Conservation (phyloP, 345 rosid species). For the Eutrema yunnanense region DNA sequence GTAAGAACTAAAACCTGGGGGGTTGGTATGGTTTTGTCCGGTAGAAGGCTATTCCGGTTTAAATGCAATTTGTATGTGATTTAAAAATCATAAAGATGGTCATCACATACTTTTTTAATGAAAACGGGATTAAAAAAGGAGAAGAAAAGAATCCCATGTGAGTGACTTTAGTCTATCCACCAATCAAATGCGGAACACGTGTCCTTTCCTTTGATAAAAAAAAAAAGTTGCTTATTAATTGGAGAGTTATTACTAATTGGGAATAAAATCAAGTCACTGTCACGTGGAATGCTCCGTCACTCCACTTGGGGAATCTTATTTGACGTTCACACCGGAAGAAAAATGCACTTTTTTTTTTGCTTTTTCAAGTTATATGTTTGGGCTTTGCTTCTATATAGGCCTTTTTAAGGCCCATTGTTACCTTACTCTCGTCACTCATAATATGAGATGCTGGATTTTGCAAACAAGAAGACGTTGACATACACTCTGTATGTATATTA, state of each 20-base stretch:
- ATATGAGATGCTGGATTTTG: not conserved
- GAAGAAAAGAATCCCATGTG: constrained; percentile 10
- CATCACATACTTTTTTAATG: not conserved
- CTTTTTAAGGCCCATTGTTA: not conserved
- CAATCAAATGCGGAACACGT: not conserved
- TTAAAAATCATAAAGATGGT: not conserved
- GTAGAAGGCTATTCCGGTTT: not conserved
- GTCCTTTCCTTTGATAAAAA: not conserved
- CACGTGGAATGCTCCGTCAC: constrained; percentile 15
- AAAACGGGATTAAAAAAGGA: not conserved
- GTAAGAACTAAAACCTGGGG: not conserved
- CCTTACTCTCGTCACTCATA: not conserved
- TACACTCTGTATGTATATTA: not conserved
- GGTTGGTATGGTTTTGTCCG: not conserved
- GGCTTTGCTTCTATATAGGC: not conserved
- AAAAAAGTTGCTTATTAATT: not conserved
- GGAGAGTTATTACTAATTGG: no score
- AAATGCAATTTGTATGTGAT: not conserved
- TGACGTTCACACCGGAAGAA: not conserved
- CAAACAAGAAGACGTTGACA: not conserved
- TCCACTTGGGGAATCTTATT: constrained; percentile 4
- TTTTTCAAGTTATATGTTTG: not conserved
- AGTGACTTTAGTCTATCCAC: not conserved
- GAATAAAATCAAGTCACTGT: constrained; percentile 9
- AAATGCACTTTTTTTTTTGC: not conserved